Conservation (phyloP, 108 stramenopile genomes). For the Mayamaea pseudoterrestris region DNA sequence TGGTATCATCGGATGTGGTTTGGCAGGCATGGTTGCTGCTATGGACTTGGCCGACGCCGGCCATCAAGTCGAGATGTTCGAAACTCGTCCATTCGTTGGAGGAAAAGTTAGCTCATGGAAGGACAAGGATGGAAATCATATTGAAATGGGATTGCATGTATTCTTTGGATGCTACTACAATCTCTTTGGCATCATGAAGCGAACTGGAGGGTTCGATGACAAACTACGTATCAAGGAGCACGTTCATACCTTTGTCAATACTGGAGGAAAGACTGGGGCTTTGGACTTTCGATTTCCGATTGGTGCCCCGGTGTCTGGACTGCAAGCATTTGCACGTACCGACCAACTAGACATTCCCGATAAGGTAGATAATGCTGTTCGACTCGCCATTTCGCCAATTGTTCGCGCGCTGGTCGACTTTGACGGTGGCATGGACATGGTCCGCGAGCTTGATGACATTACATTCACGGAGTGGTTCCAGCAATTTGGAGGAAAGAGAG, state of each 20-base stretch:
- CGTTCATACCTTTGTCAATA: constrained; percentile 89
- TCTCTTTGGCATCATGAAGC: constrained; percentile 95
- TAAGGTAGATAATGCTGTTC: constrained; percentile 87
- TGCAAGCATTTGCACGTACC: constrained; percentile 87
- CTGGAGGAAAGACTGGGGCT: constrained; percentile 75
- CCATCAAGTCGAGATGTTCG: constrained; percentile 92
- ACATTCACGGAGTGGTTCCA: constrained; percentile 96
- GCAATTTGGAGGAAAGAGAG: constrained; percentile 79
- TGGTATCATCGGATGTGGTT: constrained; percentile 87
- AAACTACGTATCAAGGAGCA: constrained; percentile 89
- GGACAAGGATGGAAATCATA: constrained; percentile 96
- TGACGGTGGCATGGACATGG: constrained; percentile 94
- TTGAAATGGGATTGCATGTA: constrained; percentile 96
- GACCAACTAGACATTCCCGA: constrained; percentile 79
- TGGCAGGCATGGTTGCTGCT: constrained; percentile 90
- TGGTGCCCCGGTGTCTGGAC: constrained; percentile 87
- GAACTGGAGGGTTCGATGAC: constrained; percentile 82
- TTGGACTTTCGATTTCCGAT: constrained; percentile 91
- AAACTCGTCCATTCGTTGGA: constrained; percentile 84
- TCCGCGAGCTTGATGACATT: constrained; percentile 92
- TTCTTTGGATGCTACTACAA: constrained; percentile 98
- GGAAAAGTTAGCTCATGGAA: constrained; percentile 91
- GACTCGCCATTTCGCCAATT: constrained; percentile 86
- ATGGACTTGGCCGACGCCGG: constrained; percentile 95
- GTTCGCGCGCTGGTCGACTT: constrained; percentile 91